Evolutionary conservation across 2,329 filamentous ascomycete species (phyloP), one percentile per base, ranked within the genome.

Genomic region (Claviceps lovelessii): DNA sequence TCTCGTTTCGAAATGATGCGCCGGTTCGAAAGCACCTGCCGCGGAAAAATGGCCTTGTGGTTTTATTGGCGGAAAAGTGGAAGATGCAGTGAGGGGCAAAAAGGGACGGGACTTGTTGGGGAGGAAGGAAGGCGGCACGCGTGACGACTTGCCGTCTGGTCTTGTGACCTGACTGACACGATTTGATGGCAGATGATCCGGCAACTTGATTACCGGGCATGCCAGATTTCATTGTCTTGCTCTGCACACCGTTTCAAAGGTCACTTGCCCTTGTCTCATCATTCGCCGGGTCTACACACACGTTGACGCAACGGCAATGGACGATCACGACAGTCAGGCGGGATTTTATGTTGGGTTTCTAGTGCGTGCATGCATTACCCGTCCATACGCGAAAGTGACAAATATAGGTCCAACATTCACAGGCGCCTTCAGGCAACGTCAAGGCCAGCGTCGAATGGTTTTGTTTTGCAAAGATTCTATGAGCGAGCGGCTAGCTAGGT

Each of bases 71-170:
- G 17, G 39, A 17, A 39, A 5, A 41, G 31, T 45, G 10, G 29
- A 45, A 55, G 53, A 49, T 41, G 48, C 29, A 46, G 37, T 49
- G 54, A 54, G 52, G 49, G 54, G 54, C 47, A 46, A 41, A 29
- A 35, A 23, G 23, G 19, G 29, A 54, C 28, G 23, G 19, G 29
- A 54, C 28, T 51, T 45, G 54, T 42, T n/a, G 23, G 23, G 23
- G 23, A 3, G 23, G 1, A 23, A 23, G 23, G 49, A 55, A 55
- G 49, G 35, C 17, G 31, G 33, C 33, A 50, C 48, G 29, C 48
- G 35, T 49, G 33, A 15, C 4, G 11, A 17, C 15, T 33, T 31
- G 29, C 29, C 46, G 46, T 48, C 28, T 48, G 33, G 46, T 33
- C 45, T 41, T 39, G 37, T 10, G 23, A 23, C 23, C 3, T 23